These are phyloP conservation scores for Ceratocystis cacaofunesta DNA, from an alignment of 2,329 filamentous ascomycete species.

Conservation along the genomic window DNA sequence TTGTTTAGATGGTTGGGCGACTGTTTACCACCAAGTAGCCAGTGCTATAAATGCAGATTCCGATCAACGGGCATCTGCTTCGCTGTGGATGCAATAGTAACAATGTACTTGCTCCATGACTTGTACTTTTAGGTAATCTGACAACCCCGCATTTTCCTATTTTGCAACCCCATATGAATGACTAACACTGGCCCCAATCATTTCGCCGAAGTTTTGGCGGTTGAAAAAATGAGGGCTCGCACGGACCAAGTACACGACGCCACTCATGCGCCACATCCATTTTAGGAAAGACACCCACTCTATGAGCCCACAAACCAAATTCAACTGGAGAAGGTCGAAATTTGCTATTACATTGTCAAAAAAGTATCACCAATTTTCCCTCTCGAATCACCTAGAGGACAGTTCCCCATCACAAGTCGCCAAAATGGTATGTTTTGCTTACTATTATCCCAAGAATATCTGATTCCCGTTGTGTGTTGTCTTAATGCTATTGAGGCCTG, in stretches of 20 bases:
- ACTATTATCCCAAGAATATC: conserved; percentile 16
- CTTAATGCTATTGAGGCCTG: not conserved
- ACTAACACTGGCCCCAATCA: not conserved
- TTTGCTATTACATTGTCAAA: conserved; percentile 23
- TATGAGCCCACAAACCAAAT: conserved; percentile 32
- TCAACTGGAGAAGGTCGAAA: conserved; percentile 31
- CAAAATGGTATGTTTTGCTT: conserved; percentile 33
- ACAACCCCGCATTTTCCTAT: not conserved
- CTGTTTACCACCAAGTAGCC: not conserved
- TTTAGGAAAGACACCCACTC: conserved; percentile 27
- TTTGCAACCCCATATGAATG: conserved; percentile 3
- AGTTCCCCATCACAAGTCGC: conserved; percentile 29
- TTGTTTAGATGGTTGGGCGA: not conserved
- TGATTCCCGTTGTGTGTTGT: not conserved
- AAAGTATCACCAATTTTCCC: conserved; percentile 25
- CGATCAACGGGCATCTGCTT: too few species aligned
- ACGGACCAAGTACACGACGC: conserved; percentile 15
- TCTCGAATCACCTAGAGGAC: conserved; percentile 31
- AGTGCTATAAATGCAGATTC: not conserved
- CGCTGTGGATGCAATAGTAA: not conserved
- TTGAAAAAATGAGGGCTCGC: conserved; percentile 16
- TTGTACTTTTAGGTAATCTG: not conserved
- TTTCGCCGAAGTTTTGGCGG: conserved; percentile 7
- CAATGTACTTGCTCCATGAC: not conserved
- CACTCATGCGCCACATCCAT: conserved; percentile 20